phyloP scores from a whole-genome alignment of 345 rosid species.

The Salix exigua region DNA sequence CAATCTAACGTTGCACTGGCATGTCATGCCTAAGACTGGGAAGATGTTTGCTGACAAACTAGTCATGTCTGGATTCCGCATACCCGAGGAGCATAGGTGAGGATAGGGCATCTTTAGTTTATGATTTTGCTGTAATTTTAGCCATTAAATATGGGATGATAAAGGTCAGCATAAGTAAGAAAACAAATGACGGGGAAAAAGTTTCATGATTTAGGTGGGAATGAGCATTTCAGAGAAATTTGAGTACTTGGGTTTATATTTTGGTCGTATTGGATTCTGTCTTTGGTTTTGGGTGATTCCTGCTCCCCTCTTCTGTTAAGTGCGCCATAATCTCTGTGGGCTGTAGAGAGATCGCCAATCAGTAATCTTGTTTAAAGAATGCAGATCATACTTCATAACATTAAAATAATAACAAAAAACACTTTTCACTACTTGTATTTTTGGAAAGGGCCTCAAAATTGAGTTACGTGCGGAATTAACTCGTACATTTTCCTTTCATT shows the following conservation, averaged over 20 bases:
- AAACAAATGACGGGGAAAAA: background rate
- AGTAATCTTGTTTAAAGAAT: too few relatives aligned
- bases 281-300: background rate
- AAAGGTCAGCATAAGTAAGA: slow-evolving; percentile 8
- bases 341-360: too few relatives aligned
- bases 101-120: slow-evolving; percentile 5
- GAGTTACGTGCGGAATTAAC: too few relatives aligned
- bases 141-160: slow-evolving; percentile 12
- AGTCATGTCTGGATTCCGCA: slow-evolving; percentile 64
- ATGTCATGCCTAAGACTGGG: slow-evolving; percentile 94
- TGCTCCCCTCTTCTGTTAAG: too few relatives aligned
- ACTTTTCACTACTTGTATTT: too few relatives aligned
- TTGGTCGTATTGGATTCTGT: background rate
- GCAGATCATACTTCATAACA: too few relatives aligned
- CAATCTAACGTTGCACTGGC: slow-evolving; percentile 93
- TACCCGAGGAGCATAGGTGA: slow-evolving; percentile 75
- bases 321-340: background rate
- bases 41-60: slow-evolving; percentile 80
- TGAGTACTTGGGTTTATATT: background rate
- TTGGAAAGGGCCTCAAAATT: too few relatives aligned
- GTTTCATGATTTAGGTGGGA: background rate
- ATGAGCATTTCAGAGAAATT: background rate
- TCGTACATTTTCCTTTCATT: background rate
- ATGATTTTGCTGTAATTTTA: slow-evolving; percentile 29
- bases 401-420: too few relatives aligned